phyloP scores from a whole-genome alignment of 176 grass and related monocot species.

The Cenchrus americanus region DNA sequence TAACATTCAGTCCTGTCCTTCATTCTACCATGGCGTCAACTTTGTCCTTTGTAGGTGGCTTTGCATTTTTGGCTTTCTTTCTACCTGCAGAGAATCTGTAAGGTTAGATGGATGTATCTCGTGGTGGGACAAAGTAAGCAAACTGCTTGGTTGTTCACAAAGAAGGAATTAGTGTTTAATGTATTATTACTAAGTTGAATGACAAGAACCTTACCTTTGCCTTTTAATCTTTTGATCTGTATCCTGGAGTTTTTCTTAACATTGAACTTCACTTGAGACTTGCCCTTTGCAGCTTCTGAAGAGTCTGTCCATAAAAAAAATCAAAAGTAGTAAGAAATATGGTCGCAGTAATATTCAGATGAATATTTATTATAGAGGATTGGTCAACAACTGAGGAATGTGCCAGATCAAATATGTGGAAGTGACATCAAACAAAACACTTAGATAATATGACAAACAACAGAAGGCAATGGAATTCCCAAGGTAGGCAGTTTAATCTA shows the following conservation, averaged over 20 bases:
- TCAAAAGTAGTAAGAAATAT: slow-evolving; percentile 1
- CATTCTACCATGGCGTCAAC: slow-evolving; percentile 71
- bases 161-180: neutral
- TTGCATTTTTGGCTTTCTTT: slow-evolving; percentile 60
- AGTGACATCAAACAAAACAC: slow-evolving; percentile 3
- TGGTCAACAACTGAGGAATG: neutral
- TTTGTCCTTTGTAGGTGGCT: slow-evolving; percentile 30
- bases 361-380: neutral
- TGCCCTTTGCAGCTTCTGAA: slow-evolving; percentile 46
- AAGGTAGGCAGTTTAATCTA: neutral
- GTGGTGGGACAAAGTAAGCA: neutral
- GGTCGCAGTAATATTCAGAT: neutral
- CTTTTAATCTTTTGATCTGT: slow-evolving; percentile 72
- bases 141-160: neutral
- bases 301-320: slow-evolving; percentile 41
- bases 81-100: slow-evolving; percentile 52
- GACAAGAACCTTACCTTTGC: slow-evolving; percentile 51
- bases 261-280: slow-evolving; percentile 56
- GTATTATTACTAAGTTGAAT: slow-evolving; percentile 2
- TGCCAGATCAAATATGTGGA: neutral
- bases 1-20: neutral
- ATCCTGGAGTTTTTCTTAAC: slow-evolving; percentile 70
- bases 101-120: neutral
- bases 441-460: neutral
- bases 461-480: neutral